Percentiles rank a stretch among this genome's conserved stretches.
Evolutionary conservation across 148 eudicot genomes (phyloP).

Genomic region (Dianthus caryophyllus): DNA sequence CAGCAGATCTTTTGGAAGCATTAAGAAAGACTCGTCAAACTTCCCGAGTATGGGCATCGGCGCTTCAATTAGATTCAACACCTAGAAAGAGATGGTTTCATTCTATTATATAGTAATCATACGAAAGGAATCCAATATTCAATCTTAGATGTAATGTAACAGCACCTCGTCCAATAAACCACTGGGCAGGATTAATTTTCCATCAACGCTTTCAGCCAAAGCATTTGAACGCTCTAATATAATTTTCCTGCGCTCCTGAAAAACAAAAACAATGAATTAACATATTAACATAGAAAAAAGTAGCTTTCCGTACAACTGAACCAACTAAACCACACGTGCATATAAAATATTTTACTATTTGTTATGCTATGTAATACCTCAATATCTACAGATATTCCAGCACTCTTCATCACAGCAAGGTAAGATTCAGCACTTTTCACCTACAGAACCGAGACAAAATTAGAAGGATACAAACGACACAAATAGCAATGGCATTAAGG

Average conservation of each 20-base stretch:
- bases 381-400: conserved; percentile 66
- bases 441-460: conserved; percentile 29
- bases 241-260: conserved; percentile 72
- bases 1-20: conserved; percentile 90
- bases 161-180: conserved; percentile 87
- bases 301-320: not conserved
- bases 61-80: conserved; percentile 93
- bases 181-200: conserved; percentile 53
- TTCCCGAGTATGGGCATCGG: conserved; percentile 85
- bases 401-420: conserved; percentile 45
- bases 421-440: conserved; percentile 87
- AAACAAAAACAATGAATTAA: conserved; percentile 12
- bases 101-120: not conserved
- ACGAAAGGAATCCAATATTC: not conserved
- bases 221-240: conserved; percentile 59
- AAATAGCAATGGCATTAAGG: not conserved
- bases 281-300: conserved; percentile 4
- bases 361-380: conserved; percentile 46
- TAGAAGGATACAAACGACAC: not conserved
- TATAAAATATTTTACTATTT: not conserved
- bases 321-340: not conserved
- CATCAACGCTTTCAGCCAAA: conserved; percentile 59
- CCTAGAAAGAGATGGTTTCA: conserved; percentile 36
- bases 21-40: conserved; percentile 72
- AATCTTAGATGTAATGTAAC: not conserved